Evolutionary conservation across 2,329 filamentous ascomycete species (phyloP), one percentile per base, ranked within the genome.

Genomic region (Aspergillus arachidicola): DNA sequence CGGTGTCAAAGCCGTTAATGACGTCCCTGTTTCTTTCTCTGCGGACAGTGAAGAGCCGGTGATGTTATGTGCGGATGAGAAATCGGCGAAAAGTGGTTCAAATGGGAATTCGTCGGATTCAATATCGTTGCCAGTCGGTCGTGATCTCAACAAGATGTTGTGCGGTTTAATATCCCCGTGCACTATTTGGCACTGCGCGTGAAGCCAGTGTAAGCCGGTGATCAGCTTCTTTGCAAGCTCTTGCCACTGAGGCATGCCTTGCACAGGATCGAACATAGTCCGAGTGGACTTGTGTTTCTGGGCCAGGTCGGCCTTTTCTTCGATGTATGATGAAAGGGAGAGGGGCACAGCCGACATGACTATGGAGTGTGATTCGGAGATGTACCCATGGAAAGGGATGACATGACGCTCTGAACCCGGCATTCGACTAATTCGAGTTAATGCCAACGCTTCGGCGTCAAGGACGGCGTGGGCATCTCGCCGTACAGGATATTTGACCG

Each of bases 141-240:
- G 64, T 26, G 70, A 67, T 4, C 71, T 72, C 2, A 83, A 71
- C 0, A 83, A 72, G 32, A 83, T 72, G 46, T 83, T 83, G 53
- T 78, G 76, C 6, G 80, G 80, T 64, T 83, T 83, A 69, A 83
- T 78, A 69, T 83, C 81, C 1, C 80, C 81, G 65, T 84, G 82
- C 3, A 83, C 75, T 4, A 83, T 73, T 5, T 75, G 73, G 2
- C 76, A 72, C 3, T 67, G 64, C 38, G 70, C 66, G 57, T 84
- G 82, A 7, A 84, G 71, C 79, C 81, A 84, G 9, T 69, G 67
- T 3, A 84, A 72, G 0, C 80, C 77, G 9, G 67, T 60, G 57
- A 83, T 78, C 12, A 84, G 73, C 57, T 76, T 74, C 43, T 69
- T 66, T 16, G 81, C 78, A 6, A 84, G 70, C 12, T 72, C 68